These are phyloP conservation scores for Deuterostichococcus epilithicus DNA, from an alignment of 139 green algal species.

Conservation along the genomic window DNA sequence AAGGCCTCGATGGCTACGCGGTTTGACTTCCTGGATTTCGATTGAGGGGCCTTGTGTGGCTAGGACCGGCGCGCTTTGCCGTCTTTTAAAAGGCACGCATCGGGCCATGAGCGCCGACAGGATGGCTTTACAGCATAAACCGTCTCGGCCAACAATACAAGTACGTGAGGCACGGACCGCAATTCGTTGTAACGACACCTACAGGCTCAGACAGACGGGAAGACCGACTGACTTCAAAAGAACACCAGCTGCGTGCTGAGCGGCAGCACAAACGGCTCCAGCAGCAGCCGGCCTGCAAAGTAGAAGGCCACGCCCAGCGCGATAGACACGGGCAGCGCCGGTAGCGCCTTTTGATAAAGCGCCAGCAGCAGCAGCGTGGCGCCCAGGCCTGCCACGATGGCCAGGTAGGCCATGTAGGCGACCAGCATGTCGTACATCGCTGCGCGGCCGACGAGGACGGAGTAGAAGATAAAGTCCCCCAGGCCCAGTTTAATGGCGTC, in stretches of 20 bases:
- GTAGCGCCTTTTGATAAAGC: slow-evolving; percentile 78
- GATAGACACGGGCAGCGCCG: slow-evolving; percentile 94
- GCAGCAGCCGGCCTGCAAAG: slow-evolving; percentile 68
- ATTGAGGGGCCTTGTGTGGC: slow-evolving; percentile 5
- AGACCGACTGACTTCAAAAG: no score
- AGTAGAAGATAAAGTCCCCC: slow-evolving; percentile 99
- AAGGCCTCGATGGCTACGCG: slow-evolving; percentile 58
- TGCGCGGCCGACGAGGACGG: slow-evolving; percentile 86
- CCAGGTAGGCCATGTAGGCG: slow-evolving; percentile 59
- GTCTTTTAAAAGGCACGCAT: no score
- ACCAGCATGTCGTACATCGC: slow-evolving; percentile 96
- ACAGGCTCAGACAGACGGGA: no score
- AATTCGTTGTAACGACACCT: no score
- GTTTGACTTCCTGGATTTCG: slow-evolving; percentile 72
- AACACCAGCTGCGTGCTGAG: slow-evolving; percentile 29
- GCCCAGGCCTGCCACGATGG: slow-evolving; percentile 71
- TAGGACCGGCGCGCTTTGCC: no score
- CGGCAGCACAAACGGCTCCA: slow-evolving; percentile 81
- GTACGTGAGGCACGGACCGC: no score
- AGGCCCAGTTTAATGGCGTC: slow-evolving; percentile 91
- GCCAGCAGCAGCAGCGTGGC: slow-evolving; percentile 82
- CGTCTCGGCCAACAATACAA: no score
- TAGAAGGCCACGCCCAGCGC: slow-evolving; percentile 86
- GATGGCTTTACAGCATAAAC: no score
- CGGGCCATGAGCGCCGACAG: no score